Percentiles rank a stretch among this genome's conserved stretches.
Conservation (phyloP, 2,329 filamentous ascomycete genomes). For the Coniochaeta sp. region DNA sequence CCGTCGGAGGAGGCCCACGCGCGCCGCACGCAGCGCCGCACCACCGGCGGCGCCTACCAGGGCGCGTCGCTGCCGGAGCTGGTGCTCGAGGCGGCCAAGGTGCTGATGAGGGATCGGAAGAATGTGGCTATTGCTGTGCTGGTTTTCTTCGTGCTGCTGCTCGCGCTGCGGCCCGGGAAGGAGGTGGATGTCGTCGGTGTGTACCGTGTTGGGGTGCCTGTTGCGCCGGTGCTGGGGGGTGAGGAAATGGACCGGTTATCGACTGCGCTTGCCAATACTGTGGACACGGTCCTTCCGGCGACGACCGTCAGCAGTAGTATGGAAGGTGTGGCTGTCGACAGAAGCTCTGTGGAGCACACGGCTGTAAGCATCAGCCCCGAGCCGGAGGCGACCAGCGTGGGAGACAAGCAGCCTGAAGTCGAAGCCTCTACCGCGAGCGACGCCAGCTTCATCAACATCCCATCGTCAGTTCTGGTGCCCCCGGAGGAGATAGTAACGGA, state of each 20-base stretch:
- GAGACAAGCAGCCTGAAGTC: neutral
- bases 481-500: constrained; percentile 12
- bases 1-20: constrained; percentile 5
- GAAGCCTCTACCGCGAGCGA: neutral
- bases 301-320: neutral
- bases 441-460: constrained; percentile 4
- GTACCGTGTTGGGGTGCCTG: neutral
- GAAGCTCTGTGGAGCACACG: neutral
- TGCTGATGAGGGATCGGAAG: constrained; percentile 50
- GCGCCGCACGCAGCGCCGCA: constrained; percentile 5
- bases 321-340: neutral
- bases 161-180: constrained; percentile 32
- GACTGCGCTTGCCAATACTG: neutral
- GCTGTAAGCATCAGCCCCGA: neutral
- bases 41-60: constrained; percentile 23
- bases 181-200: neutral
- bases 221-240: neutral
- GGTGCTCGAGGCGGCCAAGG: constrained; percentile 43
- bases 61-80: constrained; percentile 45
- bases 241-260: neutral
- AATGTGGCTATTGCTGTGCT: constrained; percentile 52
- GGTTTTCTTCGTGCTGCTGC: constrained; percentile 43
- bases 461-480: neutral
- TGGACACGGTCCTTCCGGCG: neutral
- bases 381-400: neutral